phyloP scores from a whole-genome alignment of 106 monocot species.

The Apostasia shenzhenica region DNA sequence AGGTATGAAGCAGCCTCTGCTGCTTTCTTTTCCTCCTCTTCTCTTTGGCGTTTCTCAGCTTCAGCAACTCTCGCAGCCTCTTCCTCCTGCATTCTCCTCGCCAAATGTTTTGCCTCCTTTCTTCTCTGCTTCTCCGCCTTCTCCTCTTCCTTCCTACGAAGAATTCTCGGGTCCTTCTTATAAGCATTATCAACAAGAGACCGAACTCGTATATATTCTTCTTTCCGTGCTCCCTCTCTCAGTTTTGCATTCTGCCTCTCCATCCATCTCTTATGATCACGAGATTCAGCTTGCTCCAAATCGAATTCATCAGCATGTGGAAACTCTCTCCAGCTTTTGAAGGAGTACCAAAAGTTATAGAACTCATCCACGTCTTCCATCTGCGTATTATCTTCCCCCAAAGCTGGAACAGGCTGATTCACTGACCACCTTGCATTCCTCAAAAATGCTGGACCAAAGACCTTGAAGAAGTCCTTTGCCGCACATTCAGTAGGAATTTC shows the following conservation, averaged over 20 bases:
- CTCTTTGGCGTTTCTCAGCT: slow-evolving; percentile 53
- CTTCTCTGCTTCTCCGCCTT: slow-evolving; percentile 80
- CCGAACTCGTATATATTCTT: slow-evolving; percentile 62
- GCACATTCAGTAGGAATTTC: slow-evolving; percentile 82
- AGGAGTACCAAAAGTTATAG: slow-evolving; percentile 85
- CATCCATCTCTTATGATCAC: slow-evolving; percentile 95
- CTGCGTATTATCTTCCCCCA: slow-evolving; percentile 62
- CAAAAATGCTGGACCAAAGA: slow-evolving; percentile 83
- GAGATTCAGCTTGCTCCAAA: slow-evolving; percentile 80
- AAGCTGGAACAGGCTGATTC: slow-evolving; percentile 44
- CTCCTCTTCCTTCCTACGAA: slow-evolving; percentile 67
- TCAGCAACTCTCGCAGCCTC: slow-evolving; percentile 59
- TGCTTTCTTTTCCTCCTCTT: slow-evolving; percentile 60
- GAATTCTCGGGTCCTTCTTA: slow-evolving; percentile 78
- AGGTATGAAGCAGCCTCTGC: slow-evolving; percentile 66
- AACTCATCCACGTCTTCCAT: slow-evolving; percentile 64
- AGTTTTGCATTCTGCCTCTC: slow-evolving; percentile 88
- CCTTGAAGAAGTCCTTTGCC: slow-evolving; percentile 78
- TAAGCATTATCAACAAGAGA: slow-evolving; percentile 82
- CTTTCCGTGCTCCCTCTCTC: slow-evolving; percentile 73
- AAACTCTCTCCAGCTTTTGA: slow-evolving; percentile 94
- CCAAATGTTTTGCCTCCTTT: slow-evolving; percentile 67
- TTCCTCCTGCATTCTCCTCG: slow-evolving; percentile 68
- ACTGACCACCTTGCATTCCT: slow-evolving; percentile 90
- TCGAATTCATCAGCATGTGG: slow-evolving; percentile 85